phyloP scores from a whole-genome alignment of 225 moss, liverwort and hornwort genomes.

The Physcomitrellopsis africana region DNA sequence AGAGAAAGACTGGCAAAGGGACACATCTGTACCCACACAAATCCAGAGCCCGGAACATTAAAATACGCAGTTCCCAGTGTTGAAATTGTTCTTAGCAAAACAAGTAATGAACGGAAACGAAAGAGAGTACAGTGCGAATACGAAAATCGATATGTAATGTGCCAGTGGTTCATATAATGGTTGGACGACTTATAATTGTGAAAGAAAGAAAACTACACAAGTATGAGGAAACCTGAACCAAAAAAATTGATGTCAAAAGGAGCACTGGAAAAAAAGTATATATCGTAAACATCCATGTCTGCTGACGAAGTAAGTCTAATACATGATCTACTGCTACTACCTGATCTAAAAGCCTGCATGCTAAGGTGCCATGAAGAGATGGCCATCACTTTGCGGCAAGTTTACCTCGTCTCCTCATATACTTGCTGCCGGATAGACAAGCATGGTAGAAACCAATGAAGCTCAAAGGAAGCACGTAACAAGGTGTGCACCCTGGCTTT shows the following conservation, averaged over 20 bases:
- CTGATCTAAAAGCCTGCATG: conserved; percentile 62
- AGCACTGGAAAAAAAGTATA: conserved; percentile 22
- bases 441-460: conserved; percentile 70
- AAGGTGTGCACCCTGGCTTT: conserved; percentile 56
- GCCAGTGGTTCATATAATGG: neutral
- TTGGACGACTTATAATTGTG: conserved; percentile 16
- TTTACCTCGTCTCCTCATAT: conserved; percentile 48
- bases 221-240: conserved; percentile 12
- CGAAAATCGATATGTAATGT: neutral
- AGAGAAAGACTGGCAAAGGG: too few relatives aligned
- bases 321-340: conserved; percentile 28
- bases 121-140: neutral
- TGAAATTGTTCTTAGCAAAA: too few relatives aligned
- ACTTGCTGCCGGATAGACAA: conserved; percentile 77
- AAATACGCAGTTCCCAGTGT: too few relatives aligned
- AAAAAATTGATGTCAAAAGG: conserved; percentile 31
- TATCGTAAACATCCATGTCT: conserved; percentile 35
- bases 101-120: too few relatives aligned
- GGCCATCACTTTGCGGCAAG: conserved; percentile 79
- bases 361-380: conserved; percentile 62
- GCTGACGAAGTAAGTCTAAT: conserved; percentile 27
- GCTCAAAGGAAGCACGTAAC: conserved; percentile 53
- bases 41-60: too few relatives aligned
- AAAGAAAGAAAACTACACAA: conserved; percentile 20
- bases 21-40: too few relatives aligned